phyloP scores from a whole-genome alignment of 768 basidiomycete genomes.

The Termitomyces sp. region DNA sequence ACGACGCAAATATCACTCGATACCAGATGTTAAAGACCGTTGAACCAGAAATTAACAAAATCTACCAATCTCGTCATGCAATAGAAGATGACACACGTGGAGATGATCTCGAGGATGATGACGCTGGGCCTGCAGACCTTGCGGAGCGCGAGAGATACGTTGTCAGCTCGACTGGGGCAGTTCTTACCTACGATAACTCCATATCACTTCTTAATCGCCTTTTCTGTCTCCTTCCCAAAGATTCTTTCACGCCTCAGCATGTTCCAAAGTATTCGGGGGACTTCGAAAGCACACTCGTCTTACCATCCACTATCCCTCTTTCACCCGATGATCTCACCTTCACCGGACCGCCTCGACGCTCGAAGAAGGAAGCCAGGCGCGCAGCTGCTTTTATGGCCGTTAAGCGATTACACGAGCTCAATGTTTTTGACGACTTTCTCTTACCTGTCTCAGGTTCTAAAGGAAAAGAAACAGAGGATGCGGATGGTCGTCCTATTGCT shows the following conservation, averaged over 20 bases:
- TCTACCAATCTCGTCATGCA: constrained; percentile 53
- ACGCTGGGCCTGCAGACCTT: constrained; percentile 48
- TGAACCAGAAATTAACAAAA: constrained; percentile 59
- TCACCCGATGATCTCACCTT: constrained; percentile 48
- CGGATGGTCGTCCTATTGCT: constrained; percentile 41
- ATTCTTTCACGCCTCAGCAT: constrained; percentile 58
- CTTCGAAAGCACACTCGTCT: constrained; percentile 49
- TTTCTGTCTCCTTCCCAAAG: constrained; percentile 73
- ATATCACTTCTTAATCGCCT: constrained; percentile 67
- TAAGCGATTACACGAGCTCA: constrained; percentile 57
- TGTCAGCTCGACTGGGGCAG: constrained; percentile 67
- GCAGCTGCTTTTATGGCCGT: constrained; percentile 80
- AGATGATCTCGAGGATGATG: constrained; percentile 31
- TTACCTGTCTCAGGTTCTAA: constrained; percentile 58
- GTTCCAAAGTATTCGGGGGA: constrained; percentile 59
- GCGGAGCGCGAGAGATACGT: constrained; percentile 68
- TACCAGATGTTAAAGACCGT: constrained; percentile 54
- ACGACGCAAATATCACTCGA: constrained; percentile 46
- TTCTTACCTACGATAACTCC: constrained; percentile 74
- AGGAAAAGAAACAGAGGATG: constrained; percentile 46
- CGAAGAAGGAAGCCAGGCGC: constrained; percentile 81
- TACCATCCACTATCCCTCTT: constrained; percentile 67
- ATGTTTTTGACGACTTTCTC: constrained; percentile 79
- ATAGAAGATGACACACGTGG: constrained; percentile 37
- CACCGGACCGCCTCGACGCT: constrained; percentile 51